A percentile compares a stretch with the other conserved stretches of the same genome.
phyloP scores from a whole-genome alignment of 208 protist species.

The Trypanosoma avium region DNA sequence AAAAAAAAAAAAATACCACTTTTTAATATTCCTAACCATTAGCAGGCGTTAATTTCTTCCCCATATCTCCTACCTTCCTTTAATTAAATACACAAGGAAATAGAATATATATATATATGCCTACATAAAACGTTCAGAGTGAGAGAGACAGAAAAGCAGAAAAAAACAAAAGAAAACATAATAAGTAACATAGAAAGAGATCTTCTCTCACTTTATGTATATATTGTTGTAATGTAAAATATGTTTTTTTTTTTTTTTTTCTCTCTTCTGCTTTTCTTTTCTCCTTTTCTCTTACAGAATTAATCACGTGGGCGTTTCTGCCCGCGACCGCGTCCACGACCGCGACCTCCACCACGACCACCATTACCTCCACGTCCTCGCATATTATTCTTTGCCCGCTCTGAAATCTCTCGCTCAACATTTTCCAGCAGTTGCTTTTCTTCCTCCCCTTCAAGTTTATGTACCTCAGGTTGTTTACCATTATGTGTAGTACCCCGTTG shows the following conservation, averaged over 20 bases:
- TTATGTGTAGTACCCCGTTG: slow-evolving; percentile 74
- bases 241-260: slow-evolving; percentile 17
- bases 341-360: slow-evolving; percentile 38
- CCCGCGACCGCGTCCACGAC: slow-evolving; percentile 36
- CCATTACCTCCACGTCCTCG: slow-evolving; percentile 38
- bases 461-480: slow-evolving; percentile 63
- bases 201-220: too few species aligned
- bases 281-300: slow-evolving; percentile 9
- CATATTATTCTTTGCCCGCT: slow-evolving; percentile 49
- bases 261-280: slow-evolving; percentile 5
- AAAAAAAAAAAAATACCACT: too few species aligned
- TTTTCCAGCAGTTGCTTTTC: slow-evolving; percentile 68
- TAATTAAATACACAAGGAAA: too few species aligned
- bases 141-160: slow-evolving; percentile 10
- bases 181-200: background rate
- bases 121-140: too few species aligned
- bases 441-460: slow-evolving; percentile 63
- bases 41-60: too few species aligned
- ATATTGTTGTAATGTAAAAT: too few species aligned
- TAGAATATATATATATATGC: too few species aligned
- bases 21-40: too few species aligned
- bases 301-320: slow-evolving; percentile 44
- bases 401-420: slow-evolving; percentile 83
- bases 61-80: too few species aligned
- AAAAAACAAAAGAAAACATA: too few species aligned